phyloP scores from a whole-genome alignment of 129 eudicot genomes.

The Dittrichia graveolens region DNA sequence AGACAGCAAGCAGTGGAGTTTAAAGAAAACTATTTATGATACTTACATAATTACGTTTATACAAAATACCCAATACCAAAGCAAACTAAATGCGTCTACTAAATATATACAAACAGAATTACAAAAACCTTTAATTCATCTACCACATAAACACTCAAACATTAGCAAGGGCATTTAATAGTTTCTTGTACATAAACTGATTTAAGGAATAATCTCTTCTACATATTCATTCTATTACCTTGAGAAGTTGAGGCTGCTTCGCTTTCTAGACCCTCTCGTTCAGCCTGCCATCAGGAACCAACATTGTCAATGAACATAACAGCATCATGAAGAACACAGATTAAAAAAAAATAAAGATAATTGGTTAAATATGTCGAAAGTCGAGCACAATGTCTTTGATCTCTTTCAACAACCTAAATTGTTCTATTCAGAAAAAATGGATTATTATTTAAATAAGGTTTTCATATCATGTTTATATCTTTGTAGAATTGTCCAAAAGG shows the following conservation, averaged over 20 bases:
- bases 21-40: constrained; percentile 6
- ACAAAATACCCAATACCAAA: constrained; percentile 21
- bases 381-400: not conserved
- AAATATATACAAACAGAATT: constrained; percentile 19
- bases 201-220: constrained; percentile 31
- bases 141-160: not conserved
- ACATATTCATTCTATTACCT: constrained; percentile 38
- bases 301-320: not conserved
- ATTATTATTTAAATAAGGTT: not conserved
- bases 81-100: not conserved
- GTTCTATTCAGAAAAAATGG: not conserved
- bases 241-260: constrained; percentile 44
- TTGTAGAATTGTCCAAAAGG: too few relatives aligned
- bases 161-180: not conserved
- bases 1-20: not conserved
- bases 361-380: not conserved
- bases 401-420: not conserved
- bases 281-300: constrained; percentile 52
- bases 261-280: constrained; percentile 44
- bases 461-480: not conserved
- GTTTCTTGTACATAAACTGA: constrained; percentile 21
- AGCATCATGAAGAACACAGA: not conserved
- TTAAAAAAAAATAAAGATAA: not conserved
- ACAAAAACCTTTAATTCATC: not conserved
- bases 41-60: constrained; percentile 17